Evolutionary conservation across 2,329 filamentous ascomycete species (phyloP).

Genomic region (Exophiala lecanii-corni): DNA sequence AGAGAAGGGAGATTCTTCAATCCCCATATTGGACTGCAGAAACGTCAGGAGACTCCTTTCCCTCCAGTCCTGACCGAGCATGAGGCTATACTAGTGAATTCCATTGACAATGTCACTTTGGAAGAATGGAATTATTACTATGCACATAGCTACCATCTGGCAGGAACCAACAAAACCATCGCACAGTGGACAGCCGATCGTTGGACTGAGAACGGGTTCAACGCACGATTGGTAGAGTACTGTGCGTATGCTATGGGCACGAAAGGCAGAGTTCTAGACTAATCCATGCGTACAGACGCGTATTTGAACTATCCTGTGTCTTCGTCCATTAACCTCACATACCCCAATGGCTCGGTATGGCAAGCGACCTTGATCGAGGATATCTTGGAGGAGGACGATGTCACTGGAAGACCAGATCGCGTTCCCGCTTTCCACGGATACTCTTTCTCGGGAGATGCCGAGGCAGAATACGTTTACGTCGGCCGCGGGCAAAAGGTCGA

Average conservation of each 20-base stretch:
- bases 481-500: constrained; percentile 41
- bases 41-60: constrained; percentile 23
- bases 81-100: constrained; percentile 29
- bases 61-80: constrained; percentile 28
- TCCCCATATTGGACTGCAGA: constrained; percentile 20
- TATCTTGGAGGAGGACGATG: constrained; percentile 24
- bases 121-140: constrained; percentile 31
- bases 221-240: constrained; percentile 26
- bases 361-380: constrained; percentile 25
- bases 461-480: constrained; percentile 46
- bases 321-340: constrained; percentile 24
- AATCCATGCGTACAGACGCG: constrained; percentile 17
- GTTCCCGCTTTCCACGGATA: constrained; percentile 47
- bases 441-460: constrained; percentile 42
- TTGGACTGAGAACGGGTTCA: constrained; percentile 29
- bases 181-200: constrained; percentile 32
- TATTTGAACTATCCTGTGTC: constrained; percentile 31
- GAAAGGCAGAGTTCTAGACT: neutral
- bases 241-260: constrained; percentile 6
- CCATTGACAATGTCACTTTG: constrained; percentile 28
- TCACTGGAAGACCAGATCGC: constrained; percentile 31
- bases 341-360: constrained; percentile 24
- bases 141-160: constrained; percentile 30
- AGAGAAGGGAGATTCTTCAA: constrained; percentile 5
- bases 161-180: constrained; percentile 30